Evolutionary conservation across 202 grass and related monocot genomes (phyloP).

Genomic region (Musa balbisiana): DNA sequence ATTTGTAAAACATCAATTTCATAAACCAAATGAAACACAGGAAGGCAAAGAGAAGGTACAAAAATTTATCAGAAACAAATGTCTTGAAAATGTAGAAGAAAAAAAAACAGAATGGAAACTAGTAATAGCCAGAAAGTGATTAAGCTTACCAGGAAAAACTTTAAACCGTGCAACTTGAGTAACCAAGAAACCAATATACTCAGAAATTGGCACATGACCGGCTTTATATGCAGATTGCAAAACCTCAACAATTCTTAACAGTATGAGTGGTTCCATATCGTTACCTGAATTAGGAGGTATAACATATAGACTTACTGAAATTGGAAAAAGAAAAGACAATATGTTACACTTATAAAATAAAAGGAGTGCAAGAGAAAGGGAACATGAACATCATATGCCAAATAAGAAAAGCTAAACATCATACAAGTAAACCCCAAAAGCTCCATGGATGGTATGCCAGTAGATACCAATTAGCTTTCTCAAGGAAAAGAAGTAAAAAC

Average conservation of each 20-base stretch:
- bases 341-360: background rate
- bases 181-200: constrained; percentile 66
- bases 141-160: constrained; percentile 59
- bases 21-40: no score
- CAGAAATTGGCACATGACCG: constrained; percentile 48
- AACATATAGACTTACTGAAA: constrained; percentile 15
- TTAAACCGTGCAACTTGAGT: constrained; percentile 61
- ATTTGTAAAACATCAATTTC: no score
- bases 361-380: background rate
- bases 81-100: background rate
- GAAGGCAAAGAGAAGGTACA: background rate
- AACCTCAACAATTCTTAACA: constrained; percentile 59
- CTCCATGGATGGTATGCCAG: no score
- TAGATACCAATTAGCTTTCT: no score
- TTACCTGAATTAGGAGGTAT: constrained; percentile 54
- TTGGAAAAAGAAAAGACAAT: background rate
- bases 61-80: background rate
- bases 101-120: background rate
- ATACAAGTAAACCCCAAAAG: no score
- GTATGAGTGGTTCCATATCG: constrained; percentile 42
- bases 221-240: constrained; percentile 66
- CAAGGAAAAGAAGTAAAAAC: no score
- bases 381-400: no score
- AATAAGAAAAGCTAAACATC: no score
- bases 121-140: background rate